Conservation (phyloP, 169 alveolate species). For the Plasmodium cynomolgi region DNA sequence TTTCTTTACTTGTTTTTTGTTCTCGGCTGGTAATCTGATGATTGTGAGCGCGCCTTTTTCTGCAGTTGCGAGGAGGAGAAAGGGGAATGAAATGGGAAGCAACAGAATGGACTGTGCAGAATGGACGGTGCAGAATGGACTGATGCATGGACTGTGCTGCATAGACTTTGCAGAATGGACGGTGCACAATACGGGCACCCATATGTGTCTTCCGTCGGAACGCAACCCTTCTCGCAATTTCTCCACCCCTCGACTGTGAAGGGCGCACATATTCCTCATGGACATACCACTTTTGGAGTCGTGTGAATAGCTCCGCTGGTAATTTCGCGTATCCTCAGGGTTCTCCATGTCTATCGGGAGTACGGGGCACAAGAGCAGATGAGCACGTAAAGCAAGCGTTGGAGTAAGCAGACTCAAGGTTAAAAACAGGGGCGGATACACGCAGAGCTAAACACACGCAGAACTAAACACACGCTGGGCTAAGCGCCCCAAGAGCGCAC, state of each 20-base stretch:
- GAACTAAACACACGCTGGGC: background rate
- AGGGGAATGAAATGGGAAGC: background rate
- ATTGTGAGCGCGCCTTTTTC: slow-evolving; percentile 69
- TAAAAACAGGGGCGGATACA: background rate
- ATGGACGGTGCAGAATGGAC: background rate
- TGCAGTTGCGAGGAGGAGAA: background rate
- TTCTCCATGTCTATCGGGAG: slow-evolving; percentile 20
- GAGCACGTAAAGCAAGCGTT: background rate
- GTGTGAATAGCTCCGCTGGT: slow-evolving; percentile 10
- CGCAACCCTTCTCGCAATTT: background rate
- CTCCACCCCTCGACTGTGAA: background rate
- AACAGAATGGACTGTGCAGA: background rate
- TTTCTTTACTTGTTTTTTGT: slow-evolving; percentile 72
- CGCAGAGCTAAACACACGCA: background rate
- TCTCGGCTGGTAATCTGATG: slow-evolving; percentile 66
- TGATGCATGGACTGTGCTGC: background rate
- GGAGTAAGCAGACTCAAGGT: background rate
- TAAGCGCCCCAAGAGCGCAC: background rate
- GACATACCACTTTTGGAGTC: slow-evolving; percentile 43
- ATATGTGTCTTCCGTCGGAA: background rate
- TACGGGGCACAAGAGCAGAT: background rate
- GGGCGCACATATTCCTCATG: background rate
- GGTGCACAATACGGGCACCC: background rate
- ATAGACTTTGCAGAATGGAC: background rate
- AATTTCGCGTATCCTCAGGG: slow-evolving; percentile 31